Base-by-base conservation (phyloP, 768 basidiomycete species). In the Suillus ampliporus region DNA sequence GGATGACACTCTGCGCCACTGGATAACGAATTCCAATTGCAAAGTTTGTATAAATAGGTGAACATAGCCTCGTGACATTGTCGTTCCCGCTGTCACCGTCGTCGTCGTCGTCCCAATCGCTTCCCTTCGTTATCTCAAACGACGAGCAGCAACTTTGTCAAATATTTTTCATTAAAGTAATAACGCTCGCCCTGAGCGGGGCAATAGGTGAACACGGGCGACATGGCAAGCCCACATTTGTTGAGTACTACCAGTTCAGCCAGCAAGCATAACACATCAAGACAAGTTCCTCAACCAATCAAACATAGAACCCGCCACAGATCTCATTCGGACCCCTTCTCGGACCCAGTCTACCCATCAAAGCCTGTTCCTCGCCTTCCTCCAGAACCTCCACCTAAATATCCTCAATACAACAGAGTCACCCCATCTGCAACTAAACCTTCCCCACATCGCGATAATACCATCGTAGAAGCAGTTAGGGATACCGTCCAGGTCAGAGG, bases 401-500 rank as follows among this genome's bases (percentile, higher is more conserved):
- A 62, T 26, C 65, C 72, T 26, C 64, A 62, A 10, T 67, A 70
- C 6, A 47, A 67, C 59, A 76, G 60, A 69, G 73, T 71, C 67
- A 15, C 77, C 64, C 35, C 63, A 71, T 15, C 68, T 66, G 46
- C 67, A 53, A 61, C 63, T 59, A 78, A 78, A 53, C 77, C 76
- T 19, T 68, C 67, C 37, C 69, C 68, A 21, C 77, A 77, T 64
- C 69, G 78, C 44, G 74, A 77, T 63, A 73, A 81, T 65, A 28
- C 54, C 23, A 83, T 88, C 76, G 71, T 81, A 61, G 87, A 90
- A 38, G 85, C 89, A 47, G 85, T 91, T 66, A 82, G 86, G 66
- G 89, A 92, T 64, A 88, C 90, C 56, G 88, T 90, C 26, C 81
- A 82, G 61, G 76, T 89, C 67, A 83, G 81, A 54, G 72, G 78